Conservation (phyloP, 306 rosid species). For the Fragaria nilgerrensis region DNA sequence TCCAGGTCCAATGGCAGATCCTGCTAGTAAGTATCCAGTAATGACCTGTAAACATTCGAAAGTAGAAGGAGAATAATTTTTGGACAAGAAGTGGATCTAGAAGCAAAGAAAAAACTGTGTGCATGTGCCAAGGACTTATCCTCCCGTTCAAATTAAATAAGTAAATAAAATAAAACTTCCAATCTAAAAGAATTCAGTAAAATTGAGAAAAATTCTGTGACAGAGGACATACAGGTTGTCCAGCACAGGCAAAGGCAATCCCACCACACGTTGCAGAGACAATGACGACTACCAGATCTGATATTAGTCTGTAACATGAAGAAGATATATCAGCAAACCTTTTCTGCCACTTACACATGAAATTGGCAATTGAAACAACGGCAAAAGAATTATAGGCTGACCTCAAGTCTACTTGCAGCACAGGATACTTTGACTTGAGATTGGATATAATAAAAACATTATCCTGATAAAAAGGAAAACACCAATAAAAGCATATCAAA, state of each 20-base stretch:
- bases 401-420: conserved; percentile 89
- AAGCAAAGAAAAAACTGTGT: conserved; percentile 8
- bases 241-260: conserved; percentile 97
- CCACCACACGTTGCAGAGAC: conserved; percentile 99
- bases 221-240: conserved; percentile 83
- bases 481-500: not conserved
- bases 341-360: conserved; percentile 23
- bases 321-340: conserved; percentile 30
- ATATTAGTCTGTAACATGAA: conserved; percentile 67
- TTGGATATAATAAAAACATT: conserved; percentile 90
- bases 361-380: conserved; percentile 17
- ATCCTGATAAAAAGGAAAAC: conserved; percentile 47
- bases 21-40: conserved; percentile 90
- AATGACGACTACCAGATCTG: conserved; percentile 90
- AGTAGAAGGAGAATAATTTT: conserved; percentile 15
- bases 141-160: not conserved
- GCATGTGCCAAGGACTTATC: not conserved
- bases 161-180: not conserved
- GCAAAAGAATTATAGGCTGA: conserved; percentile 21
- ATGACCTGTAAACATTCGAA: conserved; percentile 58
- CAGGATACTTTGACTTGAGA: conserved; percentile 86
- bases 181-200: not conserved
- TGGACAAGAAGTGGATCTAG: not conserved
- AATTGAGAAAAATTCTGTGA: conserved; percentile 17
- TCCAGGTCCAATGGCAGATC: conserved; percentile 92